These are phyloP conservation scores for Thelephora ganbajun DNA, from an alignment of 768 basidiomycete genomes.

Conservation along the genomic window DNA sequence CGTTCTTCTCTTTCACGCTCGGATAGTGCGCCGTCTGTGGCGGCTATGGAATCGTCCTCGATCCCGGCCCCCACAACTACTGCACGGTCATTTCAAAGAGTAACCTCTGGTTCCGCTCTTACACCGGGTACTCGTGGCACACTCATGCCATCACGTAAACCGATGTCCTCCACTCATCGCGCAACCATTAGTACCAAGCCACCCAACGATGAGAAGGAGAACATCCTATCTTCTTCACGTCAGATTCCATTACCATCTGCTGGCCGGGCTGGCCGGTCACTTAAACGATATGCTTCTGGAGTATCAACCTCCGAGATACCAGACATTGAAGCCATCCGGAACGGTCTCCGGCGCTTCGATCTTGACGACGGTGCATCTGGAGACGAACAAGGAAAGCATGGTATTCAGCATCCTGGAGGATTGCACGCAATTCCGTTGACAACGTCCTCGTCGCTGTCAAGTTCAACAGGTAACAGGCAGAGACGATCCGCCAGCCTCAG, in stretches of 20 bases:
- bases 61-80: constrained; percentile 18
- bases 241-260: constrained; percentile 5
- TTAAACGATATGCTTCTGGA: constrained; percentile 1
- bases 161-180: constrained; percentile 9
- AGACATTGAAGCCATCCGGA: not conserved
- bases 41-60: constrained; percentile 19
- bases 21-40: constrained; percentile 44
- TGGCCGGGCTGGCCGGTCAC: constrained; percentile 6
- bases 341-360: constrained; percentile 2
- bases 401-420: not conserved
- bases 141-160: constrained; percentile 5
- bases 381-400: constrained; percentile 3
- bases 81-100: constrained; percentile 48
- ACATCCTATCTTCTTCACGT: constrained; percentile 5
- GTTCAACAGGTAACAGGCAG: constrained; percentile 37
- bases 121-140: constrained; percentile 15
- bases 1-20: constrained; percentile 49
- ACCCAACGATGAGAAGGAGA: constrained; percentile 21
- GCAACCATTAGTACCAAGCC: constrained; percentile 11
- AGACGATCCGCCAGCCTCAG: constrained; percentile 70
- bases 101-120: constrained; percentile 41
- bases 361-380: constrained; percentile 13
- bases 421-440: constrained; percentile 7
- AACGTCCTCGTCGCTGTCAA: constrained; percentile 13
- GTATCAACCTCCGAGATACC: not conserved